Evolutionary conservation across 140 eudicot genomes (phyloP).

Genomic region (Ambrosia hybrid): DNA sequence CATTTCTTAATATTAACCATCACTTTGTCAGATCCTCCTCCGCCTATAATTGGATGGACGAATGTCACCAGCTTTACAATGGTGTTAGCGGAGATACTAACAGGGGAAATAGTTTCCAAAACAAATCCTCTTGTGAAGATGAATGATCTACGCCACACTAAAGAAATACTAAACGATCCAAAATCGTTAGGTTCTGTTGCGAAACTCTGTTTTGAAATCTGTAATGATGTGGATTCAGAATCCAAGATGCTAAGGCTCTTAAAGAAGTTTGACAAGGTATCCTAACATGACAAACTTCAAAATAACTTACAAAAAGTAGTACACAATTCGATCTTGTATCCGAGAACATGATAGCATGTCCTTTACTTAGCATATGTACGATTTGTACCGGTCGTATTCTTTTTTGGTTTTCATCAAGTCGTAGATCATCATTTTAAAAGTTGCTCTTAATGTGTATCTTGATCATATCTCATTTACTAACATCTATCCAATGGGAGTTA

Average conservation of each 20-base stretch:
- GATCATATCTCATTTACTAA: too few species aligned
- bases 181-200: conserved; percentile 6
- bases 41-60: not conserved
- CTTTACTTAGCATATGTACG: not conserved
- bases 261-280: conserved; percentile 3
- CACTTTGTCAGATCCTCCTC: conserved; percentile 15
- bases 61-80: conserved; percentile 13
- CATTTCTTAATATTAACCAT: not conserved
- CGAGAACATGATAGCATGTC: not conserved
- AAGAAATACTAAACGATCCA: not conserved
- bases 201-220: conserved; percentile 1
- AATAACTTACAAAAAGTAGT: not conserved
- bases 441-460: too few species aligned
- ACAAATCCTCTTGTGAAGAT: conserved; percentile 7
- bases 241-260: conserved; percentile 14
- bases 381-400: not conserved
- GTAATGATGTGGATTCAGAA: conserved; percentile 20
- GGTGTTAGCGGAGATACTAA: conserved; percentile 20
- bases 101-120: not conserved
- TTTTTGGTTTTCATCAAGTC: not conserved
- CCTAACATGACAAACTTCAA: not conserved
- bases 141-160: conserved; percentile 3
- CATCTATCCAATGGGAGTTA: too few species aligned
- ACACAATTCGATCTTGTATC: not conserved
- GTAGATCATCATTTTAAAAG: too few species aligned